phyloP scores from a whole-genome alignment of 2,329 filamentous ascomycete genomes.

The Cercospora janseana region DNA sequence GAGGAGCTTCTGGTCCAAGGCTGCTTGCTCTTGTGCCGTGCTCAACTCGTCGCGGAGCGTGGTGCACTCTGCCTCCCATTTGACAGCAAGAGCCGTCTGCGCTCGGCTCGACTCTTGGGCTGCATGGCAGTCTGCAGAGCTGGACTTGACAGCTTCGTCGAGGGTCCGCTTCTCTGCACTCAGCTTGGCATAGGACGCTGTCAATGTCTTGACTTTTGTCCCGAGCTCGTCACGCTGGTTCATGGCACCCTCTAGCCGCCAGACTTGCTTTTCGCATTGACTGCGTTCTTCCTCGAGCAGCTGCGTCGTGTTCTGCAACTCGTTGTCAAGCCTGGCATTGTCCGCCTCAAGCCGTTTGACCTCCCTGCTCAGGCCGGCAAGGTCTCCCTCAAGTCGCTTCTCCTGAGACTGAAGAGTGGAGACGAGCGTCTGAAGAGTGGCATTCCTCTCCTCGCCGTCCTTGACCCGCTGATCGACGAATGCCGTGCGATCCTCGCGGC shows the following conservation, averaged over 20 bases:
- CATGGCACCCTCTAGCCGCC: background rate
- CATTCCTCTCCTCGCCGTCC: too few relatives aligned
- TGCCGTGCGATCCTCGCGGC: background rate
- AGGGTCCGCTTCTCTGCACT: background rate
- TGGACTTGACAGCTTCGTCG: background rate
- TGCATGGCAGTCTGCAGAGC: background rate
- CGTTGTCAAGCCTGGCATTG: background rate
- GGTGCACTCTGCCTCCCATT: background rate
- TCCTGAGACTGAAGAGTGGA: background rate
- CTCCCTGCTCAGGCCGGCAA: background rate
- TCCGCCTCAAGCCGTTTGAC: background rate
- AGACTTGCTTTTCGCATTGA: background rate
- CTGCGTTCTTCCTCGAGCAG: background rate
- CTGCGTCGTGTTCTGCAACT: background rate
- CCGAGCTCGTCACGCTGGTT: background rate
- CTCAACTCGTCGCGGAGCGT: background rate
- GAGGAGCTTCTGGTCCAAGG: background rate
- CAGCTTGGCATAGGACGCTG: background rate
- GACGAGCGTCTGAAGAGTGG: background rate
- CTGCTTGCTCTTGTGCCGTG: background rate
- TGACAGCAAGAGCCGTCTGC: background rate
- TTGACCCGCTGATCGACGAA: background rate
- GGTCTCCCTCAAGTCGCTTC: background rate
- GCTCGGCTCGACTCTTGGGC: background rate
- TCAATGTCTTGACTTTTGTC: background rate